Base-by-base conservation (phyloP, 2,329 filamentous ascomycete genomes). In the Hypoxylon sp. region DNA sequence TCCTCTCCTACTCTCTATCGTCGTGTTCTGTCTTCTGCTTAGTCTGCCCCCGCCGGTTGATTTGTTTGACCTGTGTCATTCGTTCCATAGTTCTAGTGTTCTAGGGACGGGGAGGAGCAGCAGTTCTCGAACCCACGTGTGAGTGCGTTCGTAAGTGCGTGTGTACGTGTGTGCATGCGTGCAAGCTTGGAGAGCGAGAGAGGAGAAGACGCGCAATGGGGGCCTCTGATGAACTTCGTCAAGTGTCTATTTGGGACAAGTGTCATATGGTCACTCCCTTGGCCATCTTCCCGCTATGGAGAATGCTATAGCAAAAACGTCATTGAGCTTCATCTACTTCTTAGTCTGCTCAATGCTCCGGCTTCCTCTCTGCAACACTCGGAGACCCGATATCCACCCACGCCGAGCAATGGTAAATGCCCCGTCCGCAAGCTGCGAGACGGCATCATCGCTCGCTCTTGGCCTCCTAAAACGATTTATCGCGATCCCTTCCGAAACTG, bases 401-500 rank as follows among this genome's bases (percentile, higher is more conserved):
- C 43, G 45, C 46, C 52, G 55, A 59, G 50, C 37, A 49, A n/a
- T 51, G 44, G 44, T 27, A 29, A 52, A 34, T 43, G 40, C 19
- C 32, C 47, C 21, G 21, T 34, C 42, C 44, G 34, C 45, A 26
- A 52, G 48, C 45, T 61, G 42, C 53, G 48, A 38, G 41, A 38
- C 40, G 31, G 53, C 53, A 34, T 59, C 59, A 50, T 61, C 51
- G 49, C 47, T 57, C 20, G 11, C 20, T 55, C 53, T 61, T 57
- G 56, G 56, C 53, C 16, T 20, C 46, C 36, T 3, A 37, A 42
- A 36, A 29, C 26, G 45, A 40, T 30, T 48, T 19, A 55, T 54
- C 53, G 48, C 51, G 53, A 55, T 59, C 45, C 32, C 44, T 61
- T 59, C 59, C 59, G 17, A 45, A 59, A 55, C 27, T 51, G 59